A percentile compares a stretch with the other conserved stretches of the same genome.
phyloP scores from a whole-genome alignment of 768 basidiomycete genomes.

The Jaapia argillacea region DNA sequence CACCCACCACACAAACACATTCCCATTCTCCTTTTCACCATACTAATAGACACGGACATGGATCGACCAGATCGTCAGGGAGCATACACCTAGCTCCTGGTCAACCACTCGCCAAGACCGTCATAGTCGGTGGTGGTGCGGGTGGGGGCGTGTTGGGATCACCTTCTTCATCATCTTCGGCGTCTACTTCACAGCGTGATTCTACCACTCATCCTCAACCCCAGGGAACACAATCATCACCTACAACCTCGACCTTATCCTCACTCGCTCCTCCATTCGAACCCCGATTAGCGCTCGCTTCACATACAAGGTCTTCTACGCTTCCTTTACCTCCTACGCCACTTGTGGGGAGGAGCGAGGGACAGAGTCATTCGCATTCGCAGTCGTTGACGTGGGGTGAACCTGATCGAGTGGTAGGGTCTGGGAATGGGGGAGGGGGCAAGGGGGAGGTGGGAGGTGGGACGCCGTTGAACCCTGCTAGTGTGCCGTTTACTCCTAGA shows the following conservation, averaged over 20 bases:
- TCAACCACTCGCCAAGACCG: not conserved
- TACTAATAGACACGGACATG: no score
- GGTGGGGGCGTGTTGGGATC: not conserved
- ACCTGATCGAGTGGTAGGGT: no score
- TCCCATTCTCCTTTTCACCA: no score
- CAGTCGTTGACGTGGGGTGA: not conserved
- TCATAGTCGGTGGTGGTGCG: not conserved
- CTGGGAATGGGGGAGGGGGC: no score
- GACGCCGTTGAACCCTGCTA: conserved; percentile 1
- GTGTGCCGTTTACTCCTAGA: not conserved
- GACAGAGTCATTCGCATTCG: not conserved
- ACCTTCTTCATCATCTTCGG: not conserved
- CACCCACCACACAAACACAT: no score
- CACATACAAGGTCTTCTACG: not conserved
- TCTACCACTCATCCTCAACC: not conserved
- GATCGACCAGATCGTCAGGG: no score
- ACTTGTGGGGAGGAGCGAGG: no score
- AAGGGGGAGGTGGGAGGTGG: no score
- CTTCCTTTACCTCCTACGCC: not conserved
- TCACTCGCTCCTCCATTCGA: not conserved
- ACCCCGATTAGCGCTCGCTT: not conserved
- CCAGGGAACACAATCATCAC: not conserved
- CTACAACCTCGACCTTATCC: not conserved
- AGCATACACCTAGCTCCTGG: no score
- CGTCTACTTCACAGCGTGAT: not conserved